Conservation (phyloP, 2,329 filamentous ascomycete species). For the Diaporthe sp. region DNA sequence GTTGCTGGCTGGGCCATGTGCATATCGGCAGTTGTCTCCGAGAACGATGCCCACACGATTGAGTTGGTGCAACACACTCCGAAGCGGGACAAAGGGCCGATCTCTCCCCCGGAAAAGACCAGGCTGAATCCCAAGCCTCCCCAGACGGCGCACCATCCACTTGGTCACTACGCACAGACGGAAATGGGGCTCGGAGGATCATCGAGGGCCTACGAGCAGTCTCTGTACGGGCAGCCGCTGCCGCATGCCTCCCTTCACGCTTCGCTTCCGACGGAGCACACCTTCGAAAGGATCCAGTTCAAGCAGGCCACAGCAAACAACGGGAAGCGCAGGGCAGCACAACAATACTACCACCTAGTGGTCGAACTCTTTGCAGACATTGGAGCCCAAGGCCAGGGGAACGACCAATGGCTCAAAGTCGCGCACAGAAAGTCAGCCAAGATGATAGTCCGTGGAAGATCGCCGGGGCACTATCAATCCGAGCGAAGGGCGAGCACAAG, state of each 20-base stretch:
- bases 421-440: constrained; percentile 81
- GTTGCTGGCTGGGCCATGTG: constrained; percentile 85
- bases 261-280: constrained; percentile 66
- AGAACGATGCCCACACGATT: constrained; percentile 80
- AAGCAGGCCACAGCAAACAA: constrained; percentile 96
- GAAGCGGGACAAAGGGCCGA: constrained; percentile 90
- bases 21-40: constrained; percentile 86
- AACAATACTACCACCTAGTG: constrained; percentile 94
- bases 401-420: constrained; percentile 76
- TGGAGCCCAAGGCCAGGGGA: constrained; percentile 56
- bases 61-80: constrained; percentile 92
- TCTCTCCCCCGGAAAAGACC: constrained; percentile 78
- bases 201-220: constrained; percentile 58
- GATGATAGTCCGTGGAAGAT: constrained; percentile 89
- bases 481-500: constrained; percentile 77
- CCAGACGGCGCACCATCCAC: constrained; percentile 61
- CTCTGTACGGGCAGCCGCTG: constrained; percentile 52
- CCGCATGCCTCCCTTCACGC: constrained; percentile 46
- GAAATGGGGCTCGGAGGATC: constrained; percentile 52
- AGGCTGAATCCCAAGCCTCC: constrained; percentile 76
- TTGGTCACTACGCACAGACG: constrained; percentile 60
- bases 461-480: constrained; percentile 84
- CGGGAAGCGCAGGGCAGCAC: constrained; percentile 88
- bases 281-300: constrained; percentile 93
- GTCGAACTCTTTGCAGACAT: constrained; percentile 85